A percentile compares a stretch with the other conserved stretches of the same genome.
These are phyloP conservation scores for Colletotrichum karsti DNA, from an alignment of 2,329 filamentous ascomycete genomes.

Conservation along the genomic window DNA sequence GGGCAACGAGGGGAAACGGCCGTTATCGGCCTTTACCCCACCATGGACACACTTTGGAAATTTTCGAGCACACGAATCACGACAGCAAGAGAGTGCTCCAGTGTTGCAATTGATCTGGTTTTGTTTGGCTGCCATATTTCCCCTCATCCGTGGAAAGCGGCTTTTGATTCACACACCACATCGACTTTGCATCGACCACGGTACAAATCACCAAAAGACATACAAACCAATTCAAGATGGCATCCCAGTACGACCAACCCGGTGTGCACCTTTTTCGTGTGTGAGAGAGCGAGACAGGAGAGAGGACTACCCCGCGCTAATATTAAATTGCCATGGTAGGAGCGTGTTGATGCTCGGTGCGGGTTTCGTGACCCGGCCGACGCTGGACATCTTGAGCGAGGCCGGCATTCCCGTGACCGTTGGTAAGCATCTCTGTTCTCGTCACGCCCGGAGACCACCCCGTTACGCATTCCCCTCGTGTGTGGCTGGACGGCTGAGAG, in stretches of 20 bases:
- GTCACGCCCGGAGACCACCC: neutral
- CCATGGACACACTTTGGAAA: constrained; percentile 14
- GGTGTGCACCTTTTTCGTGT: neutral
- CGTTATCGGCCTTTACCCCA: constrained; percentile 25
- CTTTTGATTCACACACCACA: constrained; percentile 1
- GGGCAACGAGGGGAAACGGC: constrained; percentile 7
- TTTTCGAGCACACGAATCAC: constrained; percentile 23
- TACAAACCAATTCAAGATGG: constrained; percentile 6
- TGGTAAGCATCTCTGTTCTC: constrained; percentile 51
- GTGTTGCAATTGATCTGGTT: neutral
- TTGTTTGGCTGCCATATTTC: neutral
- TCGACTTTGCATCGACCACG: neutral
- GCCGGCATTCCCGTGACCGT: constrained; percentile 72
- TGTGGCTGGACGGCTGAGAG: neutral
- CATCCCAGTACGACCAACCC: constrained; percentile 14
- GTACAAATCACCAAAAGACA: neutral
- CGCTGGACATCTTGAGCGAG: constrained; percentile 69
- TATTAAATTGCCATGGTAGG: neutral
- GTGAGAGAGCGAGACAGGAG: too few species aligned
- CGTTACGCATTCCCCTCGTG: neutral
- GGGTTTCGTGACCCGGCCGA: constrained; percentile 70
- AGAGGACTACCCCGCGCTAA: neutral
- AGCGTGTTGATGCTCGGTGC: constrained; percentile 56
- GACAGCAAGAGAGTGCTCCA: neutral
- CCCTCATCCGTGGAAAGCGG: neutral